A percentile compares a stretch with the other conserved stretches of the same genome.
Conservation (phyloP, 108 stramenopile species). For the Mediolabrus comicus region DNA sequence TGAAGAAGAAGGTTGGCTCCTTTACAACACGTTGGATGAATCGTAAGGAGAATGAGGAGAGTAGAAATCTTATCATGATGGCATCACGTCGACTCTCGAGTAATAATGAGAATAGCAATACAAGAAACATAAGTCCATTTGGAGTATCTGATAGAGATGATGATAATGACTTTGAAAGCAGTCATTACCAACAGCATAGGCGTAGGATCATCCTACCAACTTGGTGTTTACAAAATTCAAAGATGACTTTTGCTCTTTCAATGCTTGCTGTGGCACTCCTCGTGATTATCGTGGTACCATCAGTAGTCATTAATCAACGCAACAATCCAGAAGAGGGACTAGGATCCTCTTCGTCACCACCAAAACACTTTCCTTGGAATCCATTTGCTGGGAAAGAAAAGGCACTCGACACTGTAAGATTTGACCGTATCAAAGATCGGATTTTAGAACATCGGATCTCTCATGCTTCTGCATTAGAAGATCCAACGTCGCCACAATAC, state of each 20-base stretch:
- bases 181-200: neutral
- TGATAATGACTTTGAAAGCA: conserved; percentile 1
- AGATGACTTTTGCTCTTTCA: neutral
- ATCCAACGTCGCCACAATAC: conserved; percentile 24
- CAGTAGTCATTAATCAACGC: neutral
- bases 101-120: neutral
- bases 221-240: neutral
- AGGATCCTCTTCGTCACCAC: neutral
- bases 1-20: neutral
- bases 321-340: neutral
- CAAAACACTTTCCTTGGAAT: neutral
- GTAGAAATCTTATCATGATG: conserved; percentile 15
- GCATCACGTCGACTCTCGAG: conserved; percentile 1
- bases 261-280: neutral
- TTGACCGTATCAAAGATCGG: conserved; percentile 42
- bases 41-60: conserved; percentile 10
- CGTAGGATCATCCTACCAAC: neutral
- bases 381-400: neutral
- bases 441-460: conserved; percentile 44
- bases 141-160: neutral
- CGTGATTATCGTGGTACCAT: neutral
- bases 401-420: conserved; percentile 11
- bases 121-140: neutral
- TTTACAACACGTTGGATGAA: neutral
- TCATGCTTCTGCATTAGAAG: conserved; percentile 27